Percentiles rank a stretch among this genome's conserved stretches.
These are phyloP conservation scores for Fusarium xylarioides DNA, from an alignment of 2,329 filamentous ascomycete species.

Conservation along the genomic window DNA sequence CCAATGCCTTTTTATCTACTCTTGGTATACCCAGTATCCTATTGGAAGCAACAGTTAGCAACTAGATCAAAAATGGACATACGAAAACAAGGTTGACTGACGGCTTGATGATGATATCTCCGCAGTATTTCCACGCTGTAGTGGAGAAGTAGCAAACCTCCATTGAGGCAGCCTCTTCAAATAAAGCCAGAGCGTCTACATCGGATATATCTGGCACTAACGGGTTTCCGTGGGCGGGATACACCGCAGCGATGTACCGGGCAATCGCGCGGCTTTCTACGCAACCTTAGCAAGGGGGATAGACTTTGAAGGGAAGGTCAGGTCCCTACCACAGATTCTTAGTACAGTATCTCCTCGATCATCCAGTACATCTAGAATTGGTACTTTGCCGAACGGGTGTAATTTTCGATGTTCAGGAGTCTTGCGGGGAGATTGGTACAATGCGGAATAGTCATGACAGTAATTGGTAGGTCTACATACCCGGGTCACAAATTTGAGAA, in stretches of 20 bases:
- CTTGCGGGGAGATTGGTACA: rapidly evolving
- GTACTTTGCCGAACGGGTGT: not conserved
- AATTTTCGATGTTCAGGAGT: not conserved
- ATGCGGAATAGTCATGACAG: rapidly evolving
- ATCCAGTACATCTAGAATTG: rapidly evolving
- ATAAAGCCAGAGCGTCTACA: rapidly evolving
- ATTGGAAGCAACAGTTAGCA: rapidly evolving
- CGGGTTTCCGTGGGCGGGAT: rapidly evolving
- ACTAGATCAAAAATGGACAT: rapidly evolving
- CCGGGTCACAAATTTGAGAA: not conserved
- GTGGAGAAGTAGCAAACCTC: not conserved
- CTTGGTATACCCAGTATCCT: not conserved
- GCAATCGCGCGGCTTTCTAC: not conserved
- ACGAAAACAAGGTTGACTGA: rapidly evolving
- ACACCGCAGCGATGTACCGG: not conserved
- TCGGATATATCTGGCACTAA: rapidly evolving
- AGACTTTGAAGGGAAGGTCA: rapidly evolving
- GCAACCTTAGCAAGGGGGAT: rapidly evolving
- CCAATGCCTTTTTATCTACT: rapidly evolving
- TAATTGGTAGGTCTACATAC: not conserved
- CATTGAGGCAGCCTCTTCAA: not conserved
- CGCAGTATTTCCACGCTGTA: not conserved
- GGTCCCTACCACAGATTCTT: not conserved
- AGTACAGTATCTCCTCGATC: rapidly evolving
- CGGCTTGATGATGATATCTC: not conserved